These are phyloP conservation scores for Daldinia eschscholtzii DNA, from an alignment of 2,329 filamentous ascomycete genomes.

Conservation along the genomic window DNA sequence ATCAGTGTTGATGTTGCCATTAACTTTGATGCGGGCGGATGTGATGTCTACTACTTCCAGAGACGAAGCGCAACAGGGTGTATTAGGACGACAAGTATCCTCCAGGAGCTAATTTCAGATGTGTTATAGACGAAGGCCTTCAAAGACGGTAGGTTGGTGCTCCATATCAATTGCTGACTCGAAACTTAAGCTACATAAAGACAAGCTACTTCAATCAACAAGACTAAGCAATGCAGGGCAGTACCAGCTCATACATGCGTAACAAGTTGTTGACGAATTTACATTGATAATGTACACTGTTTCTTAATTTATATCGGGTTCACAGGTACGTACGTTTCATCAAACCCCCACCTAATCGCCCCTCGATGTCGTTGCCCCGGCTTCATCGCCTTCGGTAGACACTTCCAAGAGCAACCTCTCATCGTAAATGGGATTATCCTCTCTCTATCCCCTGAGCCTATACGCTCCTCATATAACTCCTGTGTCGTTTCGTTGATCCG, in stretches of 20 bases:
- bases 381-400: conserved; percentile 54
- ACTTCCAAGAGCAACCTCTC: conserved; percentile 62
- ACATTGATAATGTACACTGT: not conserved
- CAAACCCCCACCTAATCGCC: conserved; percentile 18
- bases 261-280: not conserved
- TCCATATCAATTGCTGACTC: not conserved
- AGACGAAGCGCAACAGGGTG: too few species aligned
- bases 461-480: not conserved
- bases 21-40: too few species aligned
- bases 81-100: too few species aligned
- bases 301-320: not conserved
- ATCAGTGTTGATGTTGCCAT: too few species aligned
- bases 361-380: conserved; percentile 31
- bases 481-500: not conserved
- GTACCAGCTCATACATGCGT: not conserved
- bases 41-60: too few species aligned
- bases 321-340: not conserved
- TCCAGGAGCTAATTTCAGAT: not conserved
- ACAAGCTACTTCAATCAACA: not conserved
- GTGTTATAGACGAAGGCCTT: too few species aligned
- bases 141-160: not conserved
- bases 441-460: conserved; percentile 3
- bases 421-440: conserved; percentile 45
- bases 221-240: not conserved
- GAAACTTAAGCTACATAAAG: not conserved